Evolutionary conservation across 208 protist species (phyloP).

Genomic region (Borovskyia barvae): DNA sequence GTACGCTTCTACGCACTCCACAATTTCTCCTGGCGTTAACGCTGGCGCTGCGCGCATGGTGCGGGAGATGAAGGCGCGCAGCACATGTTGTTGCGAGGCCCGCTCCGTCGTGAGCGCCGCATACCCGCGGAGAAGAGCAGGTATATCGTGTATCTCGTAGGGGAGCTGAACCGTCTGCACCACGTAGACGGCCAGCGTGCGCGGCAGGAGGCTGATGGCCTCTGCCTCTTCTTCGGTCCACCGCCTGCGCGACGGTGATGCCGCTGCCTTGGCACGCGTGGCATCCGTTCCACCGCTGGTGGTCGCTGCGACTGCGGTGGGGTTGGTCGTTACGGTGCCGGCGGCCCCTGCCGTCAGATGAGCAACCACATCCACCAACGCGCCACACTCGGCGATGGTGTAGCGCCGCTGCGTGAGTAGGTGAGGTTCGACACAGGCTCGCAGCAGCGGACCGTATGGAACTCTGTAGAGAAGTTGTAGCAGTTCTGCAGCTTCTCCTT

Average conservation of each 20-base stretch:
- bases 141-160: slow-evolving; percentile 35
- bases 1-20: slow-evolving; percentile 78
- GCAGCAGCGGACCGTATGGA: slow-evolving; percentile 15
- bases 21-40: slow-evolving; percentile 49
- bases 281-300: too few relatives aligned
- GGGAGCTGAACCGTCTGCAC: slow-evolving; percentile 43
- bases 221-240: slow-evolving; percentile 6
- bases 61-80: slow-evolving; percentile 63
- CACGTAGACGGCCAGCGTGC: slow-evolving; percentile 33
- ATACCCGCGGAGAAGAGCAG: slow-evolving; percentile 54
- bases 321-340: not conserved
- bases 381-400: slow-evolving; percentile 23
- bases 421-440: not conserved
- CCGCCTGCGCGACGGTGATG: too few relatives aligned
- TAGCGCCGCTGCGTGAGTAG: slow-evolving; percentile 9
- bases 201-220: slow-evolving; percentile 22
- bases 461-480: slow-evolving; percentile 13
- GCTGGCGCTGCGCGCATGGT: slow-evolving; percentile 45
- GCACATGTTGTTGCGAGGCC: slow-evolving; percentile 28
- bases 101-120: slow-evolving; percentile 29
- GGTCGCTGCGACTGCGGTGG: too few relatives aligned
- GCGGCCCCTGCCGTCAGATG: slow-evolving; percentile 5
- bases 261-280: too few relatives aligned
- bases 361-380: slow-evolving; percentile 26
- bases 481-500: slow-evolving; percentile 10